These are phyloP conservation scores for Sanghuangporus baumii DNA, from an alignment of 1,284 basidiomycete species.

Conservation along the genomic window DNA sequence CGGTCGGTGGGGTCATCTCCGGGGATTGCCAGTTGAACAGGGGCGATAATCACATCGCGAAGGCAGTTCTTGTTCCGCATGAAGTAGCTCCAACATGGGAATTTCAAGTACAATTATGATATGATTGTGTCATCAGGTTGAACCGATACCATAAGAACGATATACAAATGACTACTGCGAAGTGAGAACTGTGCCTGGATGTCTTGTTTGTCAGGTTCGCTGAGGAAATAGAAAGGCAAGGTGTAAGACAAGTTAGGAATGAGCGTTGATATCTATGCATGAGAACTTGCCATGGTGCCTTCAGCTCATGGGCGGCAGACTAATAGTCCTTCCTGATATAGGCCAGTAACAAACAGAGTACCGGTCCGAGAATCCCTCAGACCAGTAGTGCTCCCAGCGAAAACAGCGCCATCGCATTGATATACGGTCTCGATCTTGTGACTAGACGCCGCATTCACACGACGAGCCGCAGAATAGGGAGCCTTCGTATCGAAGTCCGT, in stretches of 20 bases:
- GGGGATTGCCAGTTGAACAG: neutral
- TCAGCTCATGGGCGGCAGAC: constrained; percentile 35
- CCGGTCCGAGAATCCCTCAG: constrained; percentile 43
- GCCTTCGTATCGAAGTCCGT: constrained; percentile 36
- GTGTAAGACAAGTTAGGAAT: neutral
- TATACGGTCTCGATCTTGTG: constrained; percentile 51
- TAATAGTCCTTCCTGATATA: constrained; percentile 53
- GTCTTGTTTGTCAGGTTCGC: neutral
- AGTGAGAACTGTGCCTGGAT: neutral
- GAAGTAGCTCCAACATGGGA: neutral
- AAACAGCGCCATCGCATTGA: constrained; percentile 44
- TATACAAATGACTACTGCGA: neutral
- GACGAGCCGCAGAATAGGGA: constrained; percentile 38
- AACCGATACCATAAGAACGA: neutral
- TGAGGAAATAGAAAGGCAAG: neutral
- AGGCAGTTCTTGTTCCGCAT: neutral
- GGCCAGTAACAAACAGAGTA: constrained; percentile 44
- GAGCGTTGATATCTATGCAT: neutral
- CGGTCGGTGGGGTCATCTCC: neutral
- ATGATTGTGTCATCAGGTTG: neutral
- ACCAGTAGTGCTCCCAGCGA: constrained; percentile 45
- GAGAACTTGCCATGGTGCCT: neutral
- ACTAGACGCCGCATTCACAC: constrained; percentile 31
- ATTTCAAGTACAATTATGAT: neutral
- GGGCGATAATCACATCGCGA: neutral